phyloP scores from a whole-genome alignment of 2,329 filamentous ascomycete species.

The Diaporthe eres region DNA sequence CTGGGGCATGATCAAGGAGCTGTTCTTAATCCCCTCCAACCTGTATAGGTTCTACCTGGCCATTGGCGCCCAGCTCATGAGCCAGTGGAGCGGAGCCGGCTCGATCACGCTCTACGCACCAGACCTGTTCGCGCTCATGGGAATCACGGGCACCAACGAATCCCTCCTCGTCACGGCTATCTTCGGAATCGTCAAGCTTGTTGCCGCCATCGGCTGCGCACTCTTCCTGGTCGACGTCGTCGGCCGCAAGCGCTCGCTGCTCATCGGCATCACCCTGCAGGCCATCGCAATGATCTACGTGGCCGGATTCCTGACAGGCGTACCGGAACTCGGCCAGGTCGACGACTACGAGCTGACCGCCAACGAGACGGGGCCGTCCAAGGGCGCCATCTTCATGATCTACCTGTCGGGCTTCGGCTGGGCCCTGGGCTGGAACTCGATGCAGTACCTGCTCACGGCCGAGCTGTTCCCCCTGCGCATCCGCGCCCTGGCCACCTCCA shows the following conservation, averaged over 20 bases:
- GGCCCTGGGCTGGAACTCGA: constrained; percentile 81
- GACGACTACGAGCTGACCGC: constrained; percentile 62
- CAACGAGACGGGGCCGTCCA: constrained; percentile 68
- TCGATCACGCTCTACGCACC: constrained; percentile 84
- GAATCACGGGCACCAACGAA: constrained; percentile 76
- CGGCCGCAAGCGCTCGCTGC: constrained; percentile 78
- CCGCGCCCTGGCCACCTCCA: constrained; percentile 77
- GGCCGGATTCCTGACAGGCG: constrained; percentile 72
- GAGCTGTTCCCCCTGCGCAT: constrained; percentile 84
- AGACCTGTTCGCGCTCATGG: constrained; percentile 80
- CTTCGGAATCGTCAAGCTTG: constrained; percentile 82
- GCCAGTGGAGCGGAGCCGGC: constrained; percentile 81
- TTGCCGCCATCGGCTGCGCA: constrained; percentile 76
- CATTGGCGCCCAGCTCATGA: constrained; percentile 77
- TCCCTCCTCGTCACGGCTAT: constrained; percentile 81
- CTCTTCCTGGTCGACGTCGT: constrained; percentile 86
- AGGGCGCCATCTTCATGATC: constrained; percentile 80
- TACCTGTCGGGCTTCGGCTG: constrained; percentile 78
- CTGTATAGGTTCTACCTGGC: constrained; percentile 80
- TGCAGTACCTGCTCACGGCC: constrained; percentile 84
- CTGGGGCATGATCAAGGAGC: constrained; percentile 76
- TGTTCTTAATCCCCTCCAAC: constrained; percentile 77
- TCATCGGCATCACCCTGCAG: constrained; percentile 73
- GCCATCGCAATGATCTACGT: constrained; percentile 74
- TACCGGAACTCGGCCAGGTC: constrained; percentile 69